Evolutionary conservation across 768 basidiomycete genomes (phyloP).

Genomic region (Agrocybe chaxingu): DNA sequence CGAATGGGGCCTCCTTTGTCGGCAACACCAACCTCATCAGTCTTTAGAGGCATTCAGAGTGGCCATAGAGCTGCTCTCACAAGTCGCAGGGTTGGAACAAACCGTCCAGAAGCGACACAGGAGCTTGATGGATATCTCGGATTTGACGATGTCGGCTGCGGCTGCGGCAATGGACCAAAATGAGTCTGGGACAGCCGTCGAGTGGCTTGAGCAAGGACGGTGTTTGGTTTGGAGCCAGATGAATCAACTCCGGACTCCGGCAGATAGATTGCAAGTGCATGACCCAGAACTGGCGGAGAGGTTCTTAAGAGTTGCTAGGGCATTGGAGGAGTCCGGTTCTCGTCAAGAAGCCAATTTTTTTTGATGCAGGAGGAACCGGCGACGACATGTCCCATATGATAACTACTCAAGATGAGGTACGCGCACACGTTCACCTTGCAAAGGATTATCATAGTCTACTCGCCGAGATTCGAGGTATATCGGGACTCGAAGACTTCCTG

Average conservation of each 20-base stretch:
- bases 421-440: neutral
- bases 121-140: too few relatives aligned
- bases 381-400: too few relatives aligned
- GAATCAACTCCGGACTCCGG: slow-evolving; percentile 4
- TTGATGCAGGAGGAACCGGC: too few relatives aligned
- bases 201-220: slow-evolving; percentile 11
- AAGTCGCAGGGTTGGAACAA: too few relatives aligned
- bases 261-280: neutral
- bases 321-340: too few relatives aligned
- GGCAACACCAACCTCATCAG: too few relatives aligned
- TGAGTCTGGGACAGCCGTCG: neutral
- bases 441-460: slow-evolving; percentile 1
- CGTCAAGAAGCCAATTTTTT: too few relatives aligned
- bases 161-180: neutral
- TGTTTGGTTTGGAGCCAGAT: slow-evolving; percentile 9
- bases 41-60: neutral
- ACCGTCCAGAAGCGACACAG: too few relatives aligned
- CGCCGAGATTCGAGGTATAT: slow-evolving; percentile 2
- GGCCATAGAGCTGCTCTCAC: neutral
- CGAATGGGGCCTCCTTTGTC: neutral
- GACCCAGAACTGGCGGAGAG: neutral
- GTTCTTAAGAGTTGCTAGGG: too few relatives aligned
- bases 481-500: slow-evolving; percentile 27
- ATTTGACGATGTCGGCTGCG: too few relatives aligned
- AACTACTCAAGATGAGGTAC: too few relatives aligned